Percentiles rank a stretch among this genome's conserved stretches.
These are phyloP conservation scores for Flaveria trinervia DNA, from an alignment of 129 eudicot genomes.

Conservation along the genomic window DNA sequence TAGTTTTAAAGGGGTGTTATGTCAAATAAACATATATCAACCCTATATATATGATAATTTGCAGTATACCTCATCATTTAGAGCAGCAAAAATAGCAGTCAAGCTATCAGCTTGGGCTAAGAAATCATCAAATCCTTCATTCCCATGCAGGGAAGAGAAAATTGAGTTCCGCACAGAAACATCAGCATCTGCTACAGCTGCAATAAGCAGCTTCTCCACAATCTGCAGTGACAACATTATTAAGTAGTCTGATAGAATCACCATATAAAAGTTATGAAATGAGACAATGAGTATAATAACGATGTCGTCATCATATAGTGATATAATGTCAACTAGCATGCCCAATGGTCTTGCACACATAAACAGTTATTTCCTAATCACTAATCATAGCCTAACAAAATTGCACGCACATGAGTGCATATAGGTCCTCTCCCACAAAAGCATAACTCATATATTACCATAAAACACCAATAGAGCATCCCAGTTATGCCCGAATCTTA, in stretches of 20 bases:
- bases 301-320: neutral
- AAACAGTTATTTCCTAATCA: conserved; percentile 13
- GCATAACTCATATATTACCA: conserved; percentile 1
- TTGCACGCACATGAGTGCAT: conserved; percentile 4
- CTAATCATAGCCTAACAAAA: conserved; percentile 9
- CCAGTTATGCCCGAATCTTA: neutral
- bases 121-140: conserved; percentile 82
- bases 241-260: conserved; percentile 2
- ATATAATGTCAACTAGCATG: conserved; percentile 8
- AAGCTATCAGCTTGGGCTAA: conserved; percentile 95
- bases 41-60: neutral
- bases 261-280: neutral
- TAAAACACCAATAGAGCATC: neutral
- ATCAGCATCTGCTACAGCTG: conserved; percentile 97
- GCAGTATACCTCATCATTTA: conserved; percentile 86
- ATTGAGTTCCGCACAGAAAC: conserved; percentile 84
- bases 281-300: neutral
- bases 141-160: conserved; percentile 67
- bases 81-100: conserved; percentile 91
- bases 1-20: neutral
- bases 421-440: neutral
- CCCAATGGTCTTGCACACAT: neutral
- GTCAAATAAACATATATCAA: neutral
- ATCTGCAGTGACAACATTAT: conserved; percentile 50
- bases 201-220: conserved; percentile 89